Percentiles rank a stretch among this genome's conserved stretches.
These are phyloP conservation scores for Erysimum cheiri DNA, from an alignment of 441 rosid species.

Conservation along the genomic window DNA sequence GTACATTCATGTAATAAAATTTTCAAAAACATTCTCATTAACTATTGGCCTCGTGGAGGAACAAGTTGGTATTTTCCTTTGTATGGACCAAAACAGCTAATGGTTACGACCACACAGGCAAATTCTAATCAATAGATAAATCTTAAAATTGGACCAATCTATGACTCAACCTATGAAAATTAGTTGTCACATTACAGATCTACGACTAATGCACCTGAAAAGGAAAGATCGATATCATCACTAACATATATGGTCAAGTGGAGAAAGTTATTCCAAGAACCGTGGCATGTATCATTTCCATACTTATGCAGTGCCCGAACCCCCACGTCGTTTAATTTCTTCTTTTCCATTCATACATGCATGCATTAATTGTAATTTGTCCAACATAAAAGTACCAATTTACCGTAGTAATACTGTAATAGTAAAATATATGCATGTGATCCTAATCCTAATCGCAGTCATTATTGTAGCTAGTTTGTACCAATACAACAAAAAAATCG, in stretches of 20 bases:
- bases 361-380: neutral
- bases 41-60: conserved; percentile 3
- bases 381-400: neutral
- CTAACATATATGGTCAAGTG: conserved; percentile 2
- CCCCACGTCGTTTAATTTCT: conserved; percentile 20
- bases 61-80: conserved; percentile 19
- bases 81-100: conserved; percentile 17
- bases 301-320: conserved; percentile 17
- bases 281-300: conserved; percentile 26
- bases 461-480: neutral
- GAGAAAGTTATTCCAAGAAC: conserved; percentile 11
- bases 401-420: neutral
- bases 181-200: neutral
- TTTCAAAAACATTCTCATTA: neutral
- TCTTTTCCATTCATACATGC: neutral
- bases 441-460: neutral
- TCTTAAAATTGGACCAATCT: conserved; percentile 30
- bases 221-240: neutral
- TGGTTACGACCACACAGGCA: conserved; percentile 20
- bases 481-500: too few relatives aligned
- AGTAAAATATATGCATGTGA: neutral
- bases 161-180: conserved; percentile 18
- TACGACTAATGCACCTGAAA: conserved; percentile 17
- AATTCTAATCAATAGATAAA: neutral
- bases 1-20: neutral